Conservation (phyloP, 2,329 filamentous ascomycete species). For the Pseudocercospora musae region DNA sequence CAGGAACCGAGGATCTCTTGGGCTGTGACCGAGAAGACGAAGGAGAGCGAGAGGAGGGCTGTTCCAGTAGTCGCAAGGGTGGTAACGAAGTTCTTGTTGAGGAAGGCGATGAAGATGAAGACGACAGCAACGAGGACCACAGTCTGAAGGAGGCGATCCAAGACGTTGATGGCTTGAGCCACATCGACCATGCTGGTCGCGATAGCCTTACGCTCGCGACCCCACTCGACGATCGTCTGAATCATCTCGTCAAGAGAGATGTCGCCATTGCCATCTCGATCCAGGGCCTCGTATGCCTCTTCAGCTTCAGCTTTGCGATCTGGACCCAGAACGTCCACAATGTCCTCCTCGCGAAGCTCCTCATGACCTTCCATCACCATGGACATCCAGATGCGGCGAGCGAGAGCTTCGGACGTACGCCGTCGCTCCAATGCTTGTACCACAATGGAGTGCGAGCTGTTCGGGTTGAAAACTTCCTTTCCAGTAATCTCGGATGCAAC, state of each 20-base stretch:
- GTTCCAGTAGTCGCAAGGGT: slow-evolving; percentile 89
- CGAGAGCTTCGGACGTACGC: slow-evolving; percentile 81
- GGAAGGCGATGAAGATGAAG: slow-evolving; percentile 66
- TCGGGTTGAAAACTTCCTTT: slow-evolving; percentile 91
- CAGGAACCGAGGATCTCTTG: slow-evolving; percentile 97
- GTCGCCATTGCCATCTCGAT: slow-evolving; percentile 87
- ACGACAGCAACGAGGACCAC: slow-evolving; percentile 77
- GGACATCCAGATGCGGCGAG: slow-evolving; percentile 96
- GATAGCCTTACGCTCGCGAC: slow-evolving; percentile 83
- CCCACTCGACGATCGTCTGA: slow-evolving; percentile 77
- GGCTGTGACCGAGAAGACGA: slow-evolving; percentile 86
- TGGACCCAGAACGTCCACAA: slow-evolving; percentile 80
- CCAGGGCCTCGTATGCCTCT: slow-evolving; percentile 76
- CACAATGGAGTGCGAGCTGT: slow-evolving; percentile 84
- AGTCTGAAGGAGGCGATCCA: slow-evolving; percentile 80
- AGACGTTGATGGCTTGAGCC: slow-evolving; percentile 84
- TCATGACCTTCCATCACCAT: slow-evolving; percentile 90
- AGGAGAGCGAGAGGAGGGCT: slow-evolving; percentile 89
- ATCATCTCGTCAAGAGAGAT: slow-evolving; percentile 96
- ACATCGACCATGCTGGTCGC: slow-evolving; percentile 95
- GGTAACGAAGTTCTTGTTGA: slow-evolving; percentile 79
- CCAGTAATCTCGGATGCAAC: slow-evolving; percentile 93
- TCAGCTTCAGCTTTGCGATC: slow-evolving; percentile 74
- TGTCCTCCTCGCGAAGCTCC: slow-evolving; percentile 72
- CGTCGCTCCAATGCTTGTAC: slow-evolving; percentile 83